phyloP scores from a whole-genome alignment of 495 filamentous ascomycete genomes.

The Neurospora sp. region DNA sequence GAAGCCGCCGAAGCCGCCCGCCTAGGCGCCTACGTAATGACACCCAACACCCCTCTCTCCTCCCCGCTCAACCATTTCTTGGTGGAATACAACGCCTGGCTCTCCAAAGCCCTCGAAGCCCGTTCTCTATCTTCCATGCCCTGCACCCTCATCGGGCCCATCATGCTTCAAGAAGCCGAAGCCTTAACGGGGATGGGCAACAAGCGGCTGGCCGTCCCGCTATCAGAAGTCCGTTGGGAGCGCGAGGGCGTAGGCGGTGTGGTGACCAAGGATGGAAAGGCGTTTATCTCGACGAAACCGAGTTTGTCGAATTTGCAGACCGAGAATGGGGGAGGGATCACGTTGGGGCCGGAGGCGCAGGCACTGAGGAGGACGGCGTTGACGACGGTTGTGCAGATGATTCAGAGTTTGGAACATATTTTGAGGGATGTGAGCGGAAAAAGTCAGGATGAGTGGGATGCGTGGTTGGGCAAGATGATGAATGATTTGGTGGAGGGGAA shows the following conservation, averaged over 20 bases:
- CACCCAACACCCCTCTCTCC: conserved; percentile 71
- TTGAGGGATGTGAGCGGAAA: conserved; percentile 75
- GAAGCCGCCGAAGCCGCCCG: conserved; percentile 22
- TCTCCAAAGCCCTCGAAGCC: conserved; percentile 62
- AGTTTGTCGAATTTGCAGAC: too few species aligned
- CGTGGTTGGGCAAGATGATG: conserved; percentile 83
- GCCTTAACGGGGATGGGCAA: conserved; percentile 57
- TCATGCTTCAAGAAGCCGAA: conserved; percentile 73
- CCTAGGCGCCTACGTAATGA: conserved; percentile 72
- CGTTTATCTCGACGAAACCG: conserved; percentile 33
- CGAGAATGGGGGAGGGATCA: too few species aligned
- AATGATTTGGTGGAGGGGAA: conserved; percentile 68
- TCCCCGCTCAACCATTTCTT: conserved; percentile 70
- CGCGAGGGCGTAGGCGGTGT: conserved; percentile 54
- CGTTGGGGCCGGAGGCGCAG: conserved; percentile 62
- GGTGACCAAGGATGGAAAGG: conserved; percentile 42
- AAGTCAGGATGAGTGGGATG: conserved; percentile 84
- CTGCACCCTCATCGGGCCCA: conserved; percentile 67
- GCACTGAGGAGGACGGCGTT: conserved; percentile 71
- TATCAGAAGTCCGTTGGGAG: conserved; percentile 86
- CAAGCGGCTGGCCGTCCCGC: conserved; percentile 71
- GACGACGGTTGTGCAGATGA: conserved; percentile 73
- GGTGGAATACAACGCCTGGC: conserved; percentile 77
- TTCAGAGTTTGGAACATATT: conserved; percentile 77
- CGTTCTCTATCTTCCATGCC: conserved; percentile 64